phyloP scores from a whole-genome alignment of 495 filamentous ascomycete species.

The Stereocaulon alpinum region DNA sequence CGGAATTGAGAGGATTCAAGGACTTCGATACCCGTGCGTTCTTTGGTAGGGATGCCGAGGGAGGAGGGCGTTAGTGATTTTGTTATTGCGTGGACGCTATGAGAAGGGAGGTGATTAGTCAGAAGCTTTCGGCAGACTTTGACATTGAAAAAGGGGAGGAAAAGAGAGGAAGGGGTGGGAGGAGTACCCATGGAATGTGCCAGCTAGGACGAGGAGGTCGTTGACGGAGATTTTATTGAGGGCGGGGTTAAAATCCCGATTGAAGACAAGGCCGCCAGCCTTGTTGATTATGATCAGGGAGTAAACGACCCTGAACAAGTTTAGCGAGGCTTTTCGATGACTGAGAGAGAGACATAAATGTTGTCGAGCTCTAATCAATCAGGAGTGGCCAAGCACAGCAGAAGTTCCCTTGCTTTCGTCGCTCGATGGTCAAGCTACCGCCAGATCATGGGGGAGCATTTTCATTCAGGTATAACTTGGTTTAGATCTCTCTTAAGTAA shows the following conservation, averaged over 20 bases:
- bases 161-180: slow-evolving; percentile 3
- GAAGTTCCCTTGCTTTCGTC: too few relatives aligned
- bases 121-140: too few relatives aligned
- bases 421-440: background rate
- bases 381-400: background rate
- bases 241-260: slow-evolving; percentile 51
- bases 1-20: slow-evolving; percentile 87
- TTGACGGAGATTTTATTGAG: slow-evolving; percentile 80
- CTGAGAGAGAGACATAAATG: background rate
- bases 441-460: background rate
- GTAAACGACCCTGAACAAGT: slow-evolving; percentile 67
- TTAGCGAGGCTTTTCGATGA: slow-evolving; percentile 1
- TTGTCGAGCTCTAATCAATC: background rate
- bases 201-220: slow-evolving; percentile 93
- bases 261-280: slow-evolving; percentile 52
- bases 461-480: background rate
- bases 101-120: too few relatives aligned
- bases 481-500: background rate
- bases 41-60: slow-evolving; percentile 27
- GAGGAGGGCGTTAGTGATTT: slow-evolving; percentile 58
- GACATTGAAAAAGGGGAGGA: too few relatives aligned
- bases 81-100: slow-evolving; percentile 81
- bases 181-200: slow-evolving; percentile 84
- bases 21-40: slow-evolving; percentile 66
- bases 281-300: slow-evolving; percentile 96